Conservation (phyloP, 73 alveolate species). For the Paramecium biaurelia region DNA sequence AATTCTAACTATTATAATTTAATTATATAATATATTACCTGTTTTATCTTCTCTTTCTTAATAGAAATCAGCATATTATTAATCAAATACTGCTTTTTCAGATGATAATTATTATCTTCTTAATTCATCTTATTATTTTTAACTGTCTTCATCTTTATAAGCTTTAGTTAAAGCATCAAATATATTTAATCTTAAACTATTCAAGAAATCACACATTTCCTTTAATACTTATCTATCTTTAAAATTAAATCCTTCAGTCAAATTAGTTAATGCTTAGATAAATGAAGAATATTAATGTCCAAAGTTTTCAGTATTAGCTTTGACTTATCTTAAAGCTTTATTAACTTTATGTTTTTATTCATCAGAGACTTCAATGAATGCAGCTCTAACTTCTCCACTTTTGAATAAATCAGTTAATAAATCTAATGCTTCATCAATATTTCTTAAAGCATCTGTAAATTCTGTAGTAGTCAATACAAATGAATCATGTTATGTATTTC, state of each 20-base stretch:
- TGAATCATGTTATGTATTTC: not conserved
- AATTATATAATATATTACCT: not conserved
- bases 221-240: conserved; percentile 41
- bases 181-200: conserved; percentile 25
- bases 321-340: conserved; percentile 35
- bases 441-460: conserved; percentile 41
- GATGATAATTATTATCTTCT: conserved; percentile 17
- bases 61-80: conserved; percentile 39
- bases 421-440: conserved; percentile 44
- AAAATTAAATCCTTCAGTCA: conserved; percentile 43
- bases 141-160: conserved; percentile 47
- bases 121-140: conserved; percentile 17
- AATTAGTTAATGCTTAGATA: conserved; percentile 26
- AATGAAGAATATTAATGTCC: conserved; percentile 44
- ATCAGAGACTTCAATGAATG: not conserved
- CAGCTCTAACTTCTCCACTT: conserved; percentile 53
- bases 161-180: conserved; percentile 48
- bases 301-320: conserved; percentile 25
- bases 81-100: conserved; percentile 33
- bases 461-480: not conserved
- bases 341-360: conserved; percentile 2
- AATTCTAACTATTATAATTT: not conserved
- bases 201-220: conserved; percentile 35
- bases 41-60: conserved; percentile 45
- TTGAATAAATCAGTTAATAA: conserved; percentile 15